phyloP scores from a whole-genome alignment of 2,329 filamentous ascomycete species.

The Talaromyces islandicus region DNA sequence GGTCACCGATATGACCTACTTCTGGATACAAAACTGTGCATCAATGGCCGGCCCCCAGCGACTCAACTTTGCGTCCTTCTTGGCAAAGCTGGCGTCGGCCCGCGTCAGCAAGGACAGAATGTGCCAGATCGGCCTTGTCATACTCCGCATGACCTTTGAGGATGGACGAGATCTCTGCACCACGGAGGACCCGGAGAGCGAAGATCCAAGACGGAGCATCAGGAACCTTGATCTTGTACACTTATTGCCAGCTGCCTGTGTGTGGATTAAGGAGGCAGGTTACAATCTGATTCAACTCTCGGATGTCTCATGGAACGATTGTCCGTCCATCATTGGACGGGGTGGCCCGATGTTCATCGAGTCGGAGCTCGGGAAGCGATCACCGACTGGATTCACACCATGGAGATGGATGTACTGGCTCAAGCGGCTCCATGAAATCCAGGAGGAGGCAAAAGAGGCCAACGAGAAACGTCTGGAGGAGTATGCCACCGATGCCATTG shows the following conservation, averaged over 20 bases:
- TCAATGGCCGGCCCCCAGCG: slow-evolving; percentile 15
- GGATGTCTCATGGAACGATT: slow-evolving; percentile 1
- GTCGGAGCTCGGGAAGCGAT: slow-evolving; percentile 19
- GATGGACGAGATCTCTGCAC: slow-evolving; percentile 9
- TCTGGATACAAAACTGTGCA: slow-evolving; percentile 14
- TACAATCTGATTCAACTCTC: neutral
- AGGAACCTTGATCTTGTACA: slow-evolving; percentile 11
- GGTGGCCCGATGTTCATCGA: slow-evolving; percentile 15
- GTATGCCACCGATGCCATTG: slow-evolving; percentile 15
- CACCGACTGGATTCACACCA: slow-evolving; percentile 17
- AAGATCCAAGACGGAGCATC: slow-evolving; percentile 8
- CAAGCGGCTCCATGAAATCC: slow-evolving; percentile 19
- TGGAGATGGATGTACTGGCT: slow-evolving; percentile 24
- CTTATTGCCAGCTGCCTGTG: neutral
- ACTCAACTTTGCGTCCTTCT: slow-evolving; percentile 16
- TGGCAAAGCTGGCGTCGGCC: slow-evolving; percentile 19
- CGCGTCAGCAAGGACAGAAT: slow-evolving; percentile 16
- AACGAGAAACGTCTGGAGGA: slow-evolving; percentile 16
- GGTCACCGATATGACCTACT: slow-evolving; percentile 17
- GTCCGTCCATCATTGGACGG: slow-evolving; percentile 13
- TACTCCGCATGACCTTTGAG: slow-evolving; percentile 18
- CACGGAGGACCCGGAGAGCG: slow-evolving; percentile 13
- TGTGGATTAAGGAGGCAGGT: neutral
- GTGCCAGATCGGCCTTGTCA: slow-evolving; percentile 16
- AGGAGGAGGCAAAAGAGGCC: slow-evolving; percentile 14